Evolutionary conservation across 2,329 filamentous ascomycete species (phyloP), one percentile per base, ranked within the genome.

Genomic region (Botryotinia convoluta): DNA sequence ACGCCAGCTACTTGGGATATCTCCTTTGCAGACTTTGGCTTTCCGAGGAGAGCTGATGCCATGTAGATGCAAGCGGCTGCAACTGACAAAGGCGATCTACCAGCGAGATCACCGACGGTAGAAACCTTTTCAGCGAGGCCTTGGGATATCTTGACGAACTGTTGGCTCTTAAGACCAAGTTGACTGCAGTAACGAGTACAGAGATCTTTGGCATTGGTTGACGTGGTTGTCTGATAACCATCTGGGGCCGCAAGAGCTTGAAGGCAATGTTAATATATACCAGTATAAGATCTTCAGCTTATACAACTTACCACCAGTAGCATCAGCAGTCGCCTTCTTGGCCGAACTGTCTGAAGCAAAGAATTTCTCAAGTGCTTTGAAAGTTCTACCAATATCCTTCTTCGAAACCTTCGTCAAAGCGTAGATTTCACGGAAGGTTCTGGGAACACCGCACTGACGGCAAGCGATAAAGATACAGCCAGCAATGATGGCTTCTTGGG

Each of bases 391-490:
- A 76, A 99, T 97, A 81, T 99, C 97, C 85, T 98, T 98, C 86
- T 98, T 98, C 74, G 92, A 91, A 42, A 99, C 95, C 78, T 93
- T 93, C 14, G 96, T 99, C 82, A 98, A 87, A 75, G 94, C 92
- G 84, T 93, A 97, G 79, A 99, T 96, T 82, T 99, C 97, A 67
- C 93, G 90, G 84, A 99, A 99, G 5, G 94, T 97, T 77, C 96
- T 92, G 7, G 93, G 92, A 44, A 95, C 92, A 75, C 91, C 89
- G 80, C 93, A 92, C 83, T 98, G 94, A 62, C 96, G 94, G 82
- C 95, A 98, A 59, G 96, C 94, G 79, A 99, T 95, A 86, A 99
- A 98, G 83, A 99, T 96, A 84, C 95, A 98, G 10, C 95, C 94
- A 8, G 96, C 96, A 77, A 98, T 95, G 77, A 99, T 92, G 72